Conservation (phyloP, 1,139 yeast genomes). For the Nakaseomyces uthaithaninus region DNA sequence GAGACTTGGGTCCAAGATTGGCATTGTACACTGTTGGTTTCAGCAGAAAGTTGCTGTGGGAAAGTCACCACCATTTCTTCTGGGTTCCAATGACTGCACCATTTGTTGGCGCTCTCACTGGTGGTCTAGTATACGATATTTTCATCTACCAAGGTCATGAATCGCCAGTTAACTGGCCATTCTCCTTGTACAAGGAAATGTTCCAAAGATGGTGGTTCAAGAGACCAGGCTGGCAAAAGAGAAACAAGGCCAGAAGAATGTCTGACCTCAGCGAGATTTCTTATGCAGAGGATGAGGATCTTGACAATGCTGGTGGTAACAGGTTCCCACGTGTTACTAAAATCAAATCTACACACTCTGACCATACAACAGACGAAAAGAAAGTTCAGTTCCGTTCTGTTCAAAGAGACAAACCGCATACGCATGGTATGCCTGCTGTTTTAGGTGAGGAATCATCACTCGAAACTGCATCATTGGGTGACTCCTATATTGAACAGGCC, state of each 20-base stretch:
- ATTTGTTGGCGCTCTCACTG: conserved; percentile 37
- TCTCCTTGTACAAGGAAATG: conserved; percentile 23
- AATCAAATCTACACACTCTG: conserved; percentile 13
- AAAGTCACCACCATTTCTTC: conserved; percentile 37
- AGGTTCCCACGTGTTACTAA: conserved; percentile 15
- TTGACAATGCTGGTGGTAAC: conserved; percentile 6
- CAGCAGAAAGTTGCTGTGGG: conserved; percentile 35
- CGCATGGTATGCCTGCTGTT: conserved; percentile 29
- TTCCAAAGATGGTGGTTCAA: conserved; percentile 24
- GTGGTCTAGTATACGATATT: conserved; percentile 41
- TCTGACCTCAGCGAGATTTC: conserved; percentile 28
- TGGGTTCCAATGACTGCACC: conserved; percentile 47
- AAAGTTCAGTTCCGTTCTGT: conserved; percentile 25
- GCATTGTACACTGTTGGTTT: conserved; percentile 42
- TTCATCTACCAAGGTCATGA: conserved; percentile 43
- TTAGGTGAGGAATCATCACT: conserved; percentile 23
- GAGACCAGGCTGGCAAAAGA: conserved; percentile 26
- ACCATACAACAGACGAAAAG: conserved; percentile 21
- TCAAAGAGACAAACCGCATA: conserved; percentile 20
- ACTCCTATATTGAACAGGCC: conserved; percentile 7
- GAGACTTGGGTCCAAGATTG: conserved; percentile 46
- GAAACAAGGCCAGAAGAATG: conserved; percentile 23
- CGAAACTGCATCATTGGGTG: conserved; percentile 21
- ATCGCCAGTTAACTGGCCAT: conserved; percentile 41
- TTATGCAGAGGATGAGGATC: conserved; percentile 21